Base-by-base conservation (phyloP, 345 rosid genomes). In the Mallotus nudiflorus region DNA sequence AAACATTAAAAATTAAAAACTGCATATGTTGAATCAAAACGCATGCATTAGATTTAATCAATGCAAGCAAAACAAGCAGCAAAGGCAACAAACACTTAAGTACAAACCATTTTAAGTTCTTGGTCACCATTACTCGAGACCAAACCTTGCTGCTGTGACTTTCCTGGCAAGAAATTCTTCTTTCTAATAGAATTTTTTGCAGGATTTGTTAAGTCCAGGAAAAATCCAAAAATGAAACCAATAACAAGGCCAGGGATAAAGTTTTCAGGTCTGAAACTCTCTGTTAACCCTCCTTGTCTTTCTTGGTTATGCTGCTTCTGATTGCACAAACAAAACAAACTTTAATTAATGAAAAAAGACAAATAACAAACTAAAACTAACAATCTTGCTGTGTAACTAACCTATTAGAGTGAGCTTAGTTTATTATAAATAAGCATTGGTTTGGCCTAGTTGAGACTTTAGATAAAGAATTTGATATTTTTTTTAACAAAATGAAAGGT, bases 221-320 rank as follows among this genome's bases (percentile, higher is more conserved):
- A 66, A 83, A 88, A 77, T 53, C 98, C 98, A 6, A 87, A 63
- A 75, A 93, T 85, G 87, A 93, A 91, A 66, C 98, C 98, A 39
- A 91, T 87, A 6, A 91, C 80, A 57, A 93, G 73, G 25, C 97
- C 96, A 1, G 97, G 96, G 70, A 91, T 74, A 71, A 91, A 87
- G 75, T 93, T 93, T 78, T 91, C 92, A 6, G 83, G 79, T 80
- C 69, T 85, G 73, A 93, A 93, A 83, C 92, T 85, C 54, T 78
- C 92, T 9, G 88, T 70, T 28, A 93, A 72, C 68, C 83, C 80
- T 58, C 81, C 81, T 39, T 46, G 46, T 68, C 63, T 82, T 70
- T 85, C 86, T 56, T 81, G 83, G 70, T 80, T 85, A 80, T 85
- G 85, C 78, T 77, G 73, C 83, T 79, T 75, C 81, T 67, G 46